Evolutionary conservation across 202 grass and related monocot genomes (phyloP), one percentile per base, ranked within the genome.

Genomic region (Hordeum pubiflorum): DNA sequence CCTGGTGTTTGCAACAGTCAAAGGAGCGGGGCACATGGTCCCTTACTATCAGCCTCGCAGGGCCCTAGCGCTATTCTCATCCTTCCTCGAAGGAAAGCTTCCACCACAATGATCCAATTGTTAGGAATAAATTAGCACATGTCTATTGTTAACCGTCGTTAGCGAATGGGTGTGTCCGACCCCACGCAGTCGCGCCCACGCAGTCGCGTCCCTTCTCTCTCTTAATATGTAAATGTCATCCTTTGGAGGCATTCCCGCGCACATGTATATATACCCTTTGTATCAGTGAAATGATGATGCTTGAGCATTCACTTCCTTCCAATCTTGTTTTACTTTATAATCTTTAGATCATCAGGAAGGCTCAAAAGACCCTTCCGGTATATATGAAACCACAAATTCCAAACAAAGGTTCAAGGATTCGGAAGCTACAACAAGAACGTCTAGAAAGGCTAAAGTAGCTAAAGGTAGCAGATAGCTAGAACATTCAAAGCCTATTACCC

Each of bases 1-100:
- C 18, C 37, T 94, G 20, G 78, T 88, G 13, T 88, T 91, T 18
- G 83, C 43, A 7, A 86, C 88, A 13, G 86, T 94, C 6, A 91
- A 78, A 79, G 91, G 86, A 84, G 75, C 91, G 2, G 91, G 91
- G 32, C 91, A 94, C 36, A 94, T 91, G 91, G 88, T 94, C 22
- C 91, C 91, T 38, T 80, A 54, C 72, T 86, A 94, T 81, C 91
- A 91, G 81, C 91, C 91, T 64, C 82, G 59, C 61, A 86, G 85
- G 69, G 91, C 91, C 9, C 27, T 94, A 50, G 79, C 65, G 4
- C 60, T 94, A 23, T 76, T 94, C 84, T 84, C 83, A 2, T 91
- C 89, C 15, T 94, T 94, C 78, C 86, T 94, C 0, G 26, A 82
- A 82, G 91, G 89, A 33, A 91, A 87, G 56, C 91, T 91, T 36